Conservation (phyloP, 2,329 filamentous ascomycete genomes). For the Sarocladiaceae sp. region DNA sequence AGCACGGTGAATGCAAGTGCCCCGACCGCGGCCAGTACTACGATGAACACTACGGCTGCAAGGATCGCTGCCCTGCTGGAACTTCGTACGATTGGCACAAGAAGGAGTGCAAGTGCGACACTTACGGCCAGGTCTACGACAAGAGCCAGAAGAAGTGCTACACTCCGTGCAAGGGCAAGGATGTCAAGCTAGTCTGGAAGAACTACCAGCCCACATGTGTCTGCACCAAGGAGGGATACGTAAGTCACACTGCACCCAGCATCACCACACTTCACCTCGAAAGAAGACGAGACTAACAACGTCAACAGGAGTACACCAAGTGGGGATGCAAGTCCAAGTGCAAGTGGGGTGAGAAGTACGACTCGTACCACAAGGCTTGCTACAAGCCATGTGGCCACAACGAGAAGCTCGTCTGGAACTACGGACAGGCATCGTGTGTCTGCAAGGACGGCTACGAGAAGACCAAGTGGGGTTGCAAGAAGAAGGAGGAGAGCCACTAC, state of each 20-base stretch:
- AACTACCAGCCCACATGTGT: too few species aligned
- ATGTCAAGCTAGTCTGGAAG: too few species aligned
- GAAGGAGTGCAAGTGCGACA: neutral
- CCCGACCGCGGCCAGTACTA: neutral
- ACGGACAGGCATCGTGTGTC: neutral
- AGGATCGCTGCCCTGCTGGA: neutral
- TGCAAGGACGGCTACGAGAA: slow-evolving; percentile 4
- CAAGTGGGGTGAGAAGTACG: neutral
- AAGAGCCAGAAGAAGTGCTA: neutral
- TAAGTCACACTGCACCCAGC: too few species aligned
- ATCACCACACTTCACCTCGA: too few species aligned
- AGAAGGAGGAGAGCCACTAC: neutral
- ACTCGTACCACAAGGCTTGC: neutral
- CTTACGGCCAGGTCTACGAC: neutral
- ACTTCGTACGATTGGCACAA: neutral
- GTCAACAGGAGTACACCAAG: neutral
- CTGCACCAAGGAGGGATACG: too few species aligned
- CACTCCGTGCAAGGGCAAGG: too few species aligned
- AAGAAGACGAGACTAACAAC: too few species aligned
- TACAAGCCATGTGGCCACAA: neutral
- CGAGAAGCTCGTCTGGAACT: neutral
- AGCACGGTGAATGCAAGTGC: slow-evolving; percentile 1
- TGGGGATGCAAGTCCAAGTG: neutral
- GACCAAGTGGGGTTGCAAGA: slow-evolving; percentile 1
- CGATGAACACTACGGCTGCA: neutral